Evolutionary conservation across 331 rosid genomes (phyloP), one percentile per base, ranked within the genome.

Genomic region (Malus hybrid): DNA sequence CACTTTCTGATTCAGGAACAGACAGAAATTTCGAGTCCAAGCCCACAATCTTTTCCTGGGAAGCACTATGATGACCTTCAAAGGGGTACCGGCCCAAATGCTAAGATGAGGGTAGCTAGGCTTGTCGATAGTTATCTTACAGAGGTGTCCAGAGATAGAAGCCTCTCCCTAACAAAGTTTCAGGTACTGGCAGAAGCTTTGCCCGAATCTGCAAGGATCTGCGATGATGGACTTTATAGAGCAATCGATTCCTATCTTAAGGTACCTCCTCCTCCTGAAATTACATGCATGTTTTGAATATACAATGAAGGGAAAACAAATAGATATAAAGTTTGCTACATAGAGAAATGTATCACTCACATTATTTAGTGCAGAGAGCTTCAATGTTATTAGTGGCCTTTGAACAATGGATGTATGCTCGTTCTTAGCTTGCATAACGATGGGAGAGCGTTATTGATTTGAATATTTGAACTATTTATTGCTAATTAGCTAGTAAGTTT

Each of bases 111-210:
- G 76, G 98, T 93, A 74, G 93, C 98, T 55, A 90, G 96, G 87
- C 97, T 93, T 79, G 96, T 93, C 59, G 98, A 93, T 44, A 93
- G 98, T 83, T 93, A 93, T 81, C 97, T 93, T 33, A 93, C 98
- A 5, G 97, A 93, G 69, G 98, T 88, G 12, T 90, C 98, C 33
- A 86, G 97, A 82, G 97, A 93, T 72, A 80, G 96, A 79, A 88
- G 85, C 84, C 97, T 93, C 70, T 83, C 98, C 75, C 83, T 93
- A 73, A 93, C 98, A 39, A 93, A 93, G 85, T 93, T 93, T 85
- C 98, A 93, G 81, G 98, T 91, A 2, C 90, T 93, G 55, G 98
- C 97, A 2, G 98, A 93, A 82, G 97, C 97, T 73, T 87, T 93
- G 88, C 98, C 98, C 24, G 98, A 93, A 55, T 88, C 96, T 62